Percentiles rank a stretch among this genome's conserved stretches.
phyloP scores from a whole-genome alignment of 2,329 filamentous ascomycete genomes.

The Fusarium bulbicola region DNA sequence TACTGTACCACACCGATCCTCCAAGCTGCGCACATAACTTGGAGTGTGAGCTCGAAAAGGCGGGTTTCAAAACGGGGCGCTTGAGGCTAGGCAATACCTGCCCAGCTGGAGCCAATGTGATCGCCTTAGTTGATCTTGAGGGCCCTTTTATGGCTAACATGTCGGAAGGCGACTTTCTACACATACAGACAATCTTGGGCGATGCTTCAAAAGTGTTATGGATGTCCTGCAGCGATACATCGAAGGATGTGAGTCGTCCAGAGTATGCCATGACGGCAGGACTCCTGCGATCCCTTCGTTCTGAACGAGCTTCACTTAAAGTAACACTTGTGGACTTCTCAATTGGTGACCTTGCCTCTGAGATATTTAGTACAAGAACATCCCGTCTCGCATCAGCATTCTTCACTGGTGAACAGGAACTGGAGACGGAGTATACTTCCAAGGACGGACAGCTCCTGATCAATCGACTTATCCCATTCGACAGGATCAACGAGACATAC shows the following conservation, averaged over 20 bases:
- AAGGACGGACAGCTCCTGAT: background rate
- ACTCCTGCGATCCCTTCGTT: background rate
- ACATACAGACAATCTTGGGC: background rate
- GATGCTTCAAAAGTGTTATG: background rate
- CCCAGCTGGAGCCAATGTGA: background rate
- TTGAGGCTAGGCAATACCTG: background rate
- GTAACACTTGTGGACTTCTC: background rate
- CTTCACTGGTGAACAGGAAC: background rate
- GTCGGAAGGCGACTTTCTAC: background rate
- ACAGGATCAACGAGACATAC: background rate
- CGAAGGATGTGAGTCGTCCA: fast-evolving
- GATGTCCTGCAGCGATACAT: background rate
- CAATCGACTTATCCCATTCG: background rate
- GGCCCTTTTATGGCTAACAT: background rate
- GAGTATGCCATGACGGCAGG: background rate
- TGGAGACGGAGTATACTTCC: background rate
- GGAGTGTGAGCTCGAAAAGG: background rate
- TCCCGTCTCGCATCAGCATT: background rate
- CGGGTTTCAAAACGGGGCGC: background rate
- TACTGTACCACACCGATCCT: background rate
- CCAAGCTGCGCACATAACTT: background rate
- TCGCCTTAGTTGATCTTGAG: background rate
- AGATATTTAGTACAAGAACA: background rate
- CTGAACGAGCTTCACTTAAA: background rate
- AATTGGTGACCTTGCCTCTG: background rate